Evolutionary conservation across 2,329 filamentous ascomycete genomes (phyloP).

Genomic region (Paraphaeosphaeria minitans): DNA sequence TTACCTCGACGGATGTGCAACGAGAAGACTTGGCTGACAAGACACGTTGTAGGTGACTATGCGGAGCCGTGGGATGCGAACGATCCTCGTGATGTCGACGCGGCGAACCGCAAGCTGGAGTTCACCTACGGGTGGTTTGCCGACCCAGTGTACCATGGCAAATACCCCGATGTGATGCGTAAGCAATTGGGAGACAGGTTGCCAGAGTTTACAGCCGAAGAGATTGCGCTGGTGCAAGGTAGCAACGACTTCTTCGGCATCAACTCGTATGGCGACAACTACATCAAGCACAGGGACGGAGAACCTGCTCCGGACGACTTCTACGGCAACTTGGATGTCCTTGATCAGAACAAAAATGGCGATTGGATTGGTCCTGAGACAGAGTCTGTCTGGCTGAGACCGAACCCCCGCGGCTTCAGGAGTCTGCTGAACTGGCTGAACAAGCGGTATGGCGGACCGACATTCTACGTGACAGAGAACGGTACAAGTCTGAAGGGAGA

Average conservation of each 20-base stretch:
- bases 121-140: constrained; percentile 53
- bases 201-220: constrained; percentile 48
- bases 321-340: constrained; percentile 74
- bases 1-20: not conserved
- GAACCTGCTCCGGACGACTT: constrained; percentile 69
- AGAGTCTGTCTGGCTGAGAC: constrained; percentile 79
- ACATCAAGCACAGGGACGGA: constrained; percentile 73
- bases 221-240: constrained; percentile 43
- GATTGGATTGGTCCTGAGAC: constrained; percentile 80
- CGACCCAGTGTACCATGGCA: constrained; percentile 33
- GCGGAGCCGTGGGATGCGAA: constrained; percentile 44
- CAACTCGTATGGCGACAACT: constrained; percentile 73
- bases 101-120: constrained; percentile 47
- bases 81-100: constrained; percentile 16
- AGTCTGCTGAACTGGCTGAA: constrained; percentile 64
- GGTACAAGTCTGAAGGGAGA: constrained; percentile 84
- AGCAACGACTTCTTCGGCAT: constrained; percentile 46
- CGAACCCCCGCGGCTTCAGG: constrained; percentile 76
- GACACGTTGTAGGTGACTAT: constrained; percentile 54
- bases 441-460: constrained; percentile 74
- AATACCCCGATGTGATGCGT: constrained; percentile 50
- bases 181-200: constrained; percentile 43
- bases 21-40: constrained; percentile 20
- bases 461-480: constrained; percentile 88
- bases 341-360: constrained; percentile 72